Conservation (phyloP, 495 filamentous ascomycete genomes). For the Penicillium bovifimosum region DNA sequence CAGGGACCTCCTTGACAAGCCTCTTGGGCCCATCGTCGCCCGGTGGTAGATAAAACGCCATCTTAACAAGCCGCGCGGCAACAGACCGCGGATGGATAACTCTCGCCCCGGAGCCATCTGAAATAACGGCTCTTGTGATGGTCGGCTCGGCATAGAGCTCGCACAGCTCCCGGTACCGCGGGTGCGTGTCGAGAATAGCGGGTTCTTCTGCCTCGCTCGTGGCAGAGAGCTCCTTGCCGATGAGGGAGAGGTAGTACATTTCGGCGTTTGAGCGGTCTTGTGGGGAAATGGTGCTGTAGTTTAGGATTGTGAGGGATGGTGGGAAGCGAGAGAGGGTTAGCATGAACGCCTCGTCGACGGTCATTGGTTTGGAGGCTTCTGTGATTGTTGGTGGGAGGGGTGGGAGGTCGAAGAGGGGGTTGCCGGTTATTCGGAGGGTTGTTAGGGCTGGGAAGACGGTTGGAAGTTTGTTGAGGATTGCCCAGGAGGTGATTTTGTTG, state of each 20-base stretch:
- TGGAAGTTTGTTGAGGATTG: slow-evolving; percentile 60
- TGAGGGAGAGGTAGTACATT: slow-evolving; percentile 81
- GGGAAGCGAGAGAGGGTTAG: slow-evolving; percentile 72
- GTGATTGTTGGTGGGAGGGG: slow-evolving; percentile 38
- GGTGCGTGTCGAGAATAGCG: slow-evolving; percentile 54
- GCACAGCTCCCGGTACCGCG: slow-evolving; percentile 68
- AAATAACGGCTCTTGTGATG: slow-evolving; percentile 35
- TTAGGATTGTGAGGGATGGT: slow-evolving; percentile 59
- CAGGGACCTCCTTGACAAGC: slow-evolving; percentile 58
- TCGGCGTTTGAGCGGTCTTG: slow-evolving; percentile 81
- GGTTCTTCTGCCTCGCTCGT: slow-evolving; percentile 49
- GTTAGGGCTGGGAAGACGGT: slow-evolving; percentile 58
- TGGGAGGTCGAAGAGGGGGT: slow-evolving; percentile 67
- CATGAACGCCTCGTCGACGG: slow-evolving; percentile 76
- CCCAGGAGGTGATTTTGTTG: slow-evolving; percentile 68
- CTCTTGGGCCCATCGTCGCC: background rate
- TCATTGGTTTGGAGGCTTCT: slow-evolving; percentile 37
- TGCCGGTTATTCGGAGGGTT: slow-evolving; percentile 72
- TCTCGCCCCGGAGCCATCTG: slow-evolving; percentile 17
- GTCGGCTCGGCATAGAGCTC: slow-evolving; percentile 61
- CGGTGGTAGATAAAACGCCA: slow-evolving; percentile 49
- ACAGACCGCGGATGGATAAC: slow-evolving; percentile 59
- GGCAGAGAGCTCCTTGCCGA: slow-evolving; percentile 65
- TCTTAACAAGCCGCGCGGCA: slow-evolving; percentile 63
- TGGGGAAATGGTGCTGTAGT: slow-evolving; percentile 66